Base-by-base conservation (phyloP, 257 asterid species). In the Salvia miltiorrhiza region DNA sequence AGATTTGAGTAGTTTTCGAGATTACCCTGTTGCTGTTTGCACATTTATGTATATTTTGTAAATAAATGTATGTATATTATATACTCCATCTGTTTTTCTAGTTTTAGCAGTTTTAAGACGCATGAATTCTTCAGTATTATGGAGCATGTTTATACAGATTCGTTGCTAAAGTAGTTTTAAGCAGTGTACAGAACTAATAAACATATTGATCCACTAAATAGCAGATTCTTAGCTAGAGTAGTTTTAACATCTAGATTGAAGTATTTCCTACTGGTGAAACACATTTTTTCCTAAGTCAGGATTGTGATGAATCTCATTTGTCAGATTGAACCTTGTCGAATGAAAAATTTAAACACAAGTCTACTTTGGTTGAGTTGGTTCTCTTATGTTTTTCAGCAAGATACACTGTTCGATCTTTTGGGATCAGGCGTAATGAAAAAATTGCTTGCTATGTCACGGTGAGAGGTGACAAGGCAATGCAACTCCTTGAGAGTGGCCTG, bases 371-470 rank as follows among this genome's bases (percentile, higher is more conserved):
- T 72, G 39, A 8, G 52, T 21, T 76, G 5, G 20, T 8, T 33
- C 6, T 67, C 39, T 5, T 44, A 59, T 73, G 62, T 26, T 37
- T 47, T 48, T 16, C 78, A 80, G 85, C 85, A 24, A 60, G 85
- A 64, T 80, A 80, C 75, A 80, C 85, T 37, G 85, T 80, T n/a
- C 74, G 85, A 5, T 80, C 85, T n/a, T 80, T 80, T 70, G 85
- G 85, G 64, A 80, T 80, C 70, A 70, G 85, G 26, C 77, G 85
- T 53, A 80, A 80, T 73, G 85, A 80, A 28, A 80, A 80, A 21
- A 80, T 80, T 59, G 85, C 85, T 1, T 80, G 85, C 85, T 73
- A 80, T 6, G 82, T 80, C 52, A 80, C 84, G 0, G 84, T 79
- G 65, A 75, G 84, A 71, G 84, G 84, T 67, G 84, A 79, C 0